Evolutionary conservation across 169 alveolate genomes (phyloP), one percentile per base, ranked within the genome.

Genomic region (Theileria sp.): DNA sequence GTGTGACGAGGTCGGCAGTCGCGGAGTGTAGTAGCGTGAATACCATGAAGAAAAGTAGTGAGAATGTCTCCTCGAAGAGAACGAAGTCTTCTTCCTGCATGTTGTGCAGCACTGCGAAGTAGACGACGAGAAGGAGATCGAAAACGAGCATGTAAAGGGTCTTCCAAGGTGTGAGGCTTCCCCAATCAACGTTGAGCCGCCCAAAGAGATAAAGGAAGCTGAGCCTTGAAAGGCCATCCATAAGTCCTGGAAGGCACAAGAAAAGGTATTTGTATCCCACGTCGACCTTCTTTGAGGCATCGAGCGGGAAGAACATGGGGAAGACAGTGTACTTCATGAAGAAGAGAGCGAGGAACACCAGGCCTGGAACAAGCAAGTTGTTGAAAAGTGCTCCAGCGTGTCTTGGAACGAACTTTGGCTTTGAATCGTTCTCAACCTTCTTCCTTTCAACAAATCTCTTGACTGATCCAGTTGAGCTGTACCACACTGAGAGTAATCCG

Each of bases 371-470:
- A 3, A 58, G 32, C 34, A 58, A 58, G 32, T 17, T 17, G 67
- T 58, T 58, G 67, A 58, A 58, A 5, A 58, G 67, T 58, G 67
- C 26, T 58, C 36, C 67, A 0, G 67, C 67, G 67, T 58, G 67
- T 58, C 67, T 58, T 0, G 36, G n/a, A 21, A 58, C 67, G 32
- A 58, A 58, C 26, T 58, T 58, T 15, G 67, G 67, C 21, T 58
- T 58, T 28, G 67, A 13, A 10, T 58, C 67, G 67, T 58, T 19
- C 32, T 58, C 67, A 19, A 58, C 36, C 26, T 25, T 58, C 67
- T 58, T 58, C 67, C 34, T 58, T 17, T 58, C 67, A 8, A 58
- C 34, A n/a, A 6, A 25, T 25, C 67, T 58, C 67, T 58, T 58
- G 1, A 58, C 67, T 58, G 36, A 6, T 1, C 67, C 67, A 8